Base-by-base conservation (phyloP, 176 grass and related monocot genomes). In the Tuctoria greenei region DNA sequence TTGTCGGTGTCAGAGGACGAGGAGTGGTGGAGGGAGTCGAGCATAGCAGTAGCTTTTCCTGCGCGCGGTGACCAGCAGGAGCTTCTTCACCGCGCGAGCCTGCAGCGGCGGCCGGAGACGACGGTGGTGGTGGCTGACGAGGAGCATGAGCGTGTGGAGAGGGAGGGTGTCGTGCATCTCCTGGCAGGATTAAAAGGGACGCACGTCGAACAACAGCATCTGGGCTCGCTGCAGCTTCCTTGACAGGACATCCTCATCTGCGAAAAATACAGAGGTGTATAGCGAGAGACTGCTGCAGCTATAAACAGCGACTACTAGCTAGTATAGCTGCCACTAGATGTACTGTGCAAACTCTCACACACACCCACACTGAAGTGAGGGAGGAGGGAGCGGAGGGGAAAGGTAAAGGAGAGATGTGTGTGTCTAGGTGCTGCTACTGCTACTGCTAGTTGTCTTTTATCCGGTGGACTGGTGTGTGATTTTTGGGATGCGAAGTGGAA, bases 211-310 rank as follows among this genome's bases (percentile, higher is more conserved):
- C 54, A 77, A 59, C 73, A 90, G 79, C 85, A 86, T 31, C 31
- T 31, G 31, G 31, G 31, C 31, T 31, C 1, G 31, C 55, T 84
- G 94, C 74, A 89, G 86, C 95, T 88, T 97, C 88, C 81, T 83
- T 93, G 88, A 92, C 86, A 93, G 95, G 86, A 92, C 95, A 94
- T 90, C 72, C 72, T 74, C 84, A 94, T 98, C 91, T 92, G 86
- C 87, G 82, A 94, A 92, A 87, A 91, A 89, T 74, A 91, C 84
- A 86, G 50, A 86, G 75, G 75, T 61, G 52, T 56, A n/a, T n/a
- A n/a, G 74, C 51, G 87, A 79, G 72, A 68, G 81, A 38, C 54
- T 27, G 80, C 80, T 9, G 71, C 79, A 73, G 67, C 79, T 41
- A 82, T 79, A 64, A 21, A 74, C 74, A 87, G 81, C 70, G 50